Percentiles rank a stretch among this genome's conserved stretches.
These are phyloP conservation scores for Peziza echinospora DNA, from an alignment of 495 filamentous ascomycete species.

Conservation along the genomic window DNA sequence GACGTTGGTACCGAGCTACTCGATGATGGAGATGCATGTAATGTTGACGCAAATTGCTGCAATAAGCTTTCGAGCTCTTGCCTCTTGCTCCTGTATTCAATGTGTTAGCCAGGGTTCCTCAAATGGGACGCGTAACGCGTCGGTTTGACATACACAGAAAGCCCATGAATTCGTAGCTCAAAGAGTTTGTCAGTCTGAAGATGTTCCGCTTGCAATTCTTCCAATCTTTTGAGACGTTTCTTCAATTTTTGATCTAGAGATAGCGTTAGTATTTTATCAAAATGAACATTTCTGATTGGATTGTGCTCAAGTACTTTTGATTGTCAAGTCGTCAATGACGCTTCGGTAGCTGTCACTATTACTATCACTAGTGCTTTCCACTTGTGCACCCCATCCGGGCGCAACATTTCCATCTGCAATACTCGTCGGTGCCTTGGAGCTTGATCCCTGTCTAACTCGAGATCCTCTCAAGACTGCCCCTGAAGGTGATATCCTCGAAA, in stretches of 20 bases:
- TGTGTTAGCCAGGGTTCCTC: neutral
- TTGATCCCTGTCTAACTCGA: neutral
- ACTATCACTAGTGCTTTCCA: slow-evolving; percentile 25
- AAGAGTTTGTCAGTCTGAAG: slow-evolving; percentile 46
- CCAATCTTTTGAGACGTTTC: slow-evolving; percentile 43
- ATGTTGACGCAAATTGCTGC: slow-evolving; percentile 37
- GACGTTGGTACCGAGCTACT: slow-evolving; percentile 24
- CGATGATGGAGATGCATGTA: slow-evolving; percentile 23
- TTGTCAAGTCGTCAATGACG: slow-evolving; percentile 50
- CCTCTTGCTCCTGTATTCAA: slow-evolving; percentile 31
- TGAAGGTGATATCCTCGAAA: neutral
- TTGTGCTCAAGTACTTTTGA: slow-evolving; percentile 42
- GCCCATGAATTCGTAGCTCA: slow-evolving; percentile 49
- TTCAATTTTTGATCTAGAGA: slow-evolving; percentile 34
- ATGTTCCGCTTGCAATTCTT: slow-evolving; percentile 36
- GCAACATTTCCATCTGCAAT: neutral
- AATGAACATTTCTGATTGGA: neutral
- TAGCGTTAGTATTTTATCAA: neutral
- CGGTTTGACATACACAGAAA: slow-evolving; percentile 24
- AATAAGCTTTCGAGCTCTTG: slow-evolving; percentile 51
- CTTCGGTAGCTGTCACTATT: slow-evolving; percentile 38
- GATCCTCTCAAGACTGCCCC: neutral
- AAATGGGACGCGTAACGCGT: neutral
- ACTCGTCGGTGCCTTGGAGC: neutral
- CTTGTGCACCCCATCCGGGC: slow-evolving; percentile 1